phyloP scores from a whole-genome alignment of 179 eudicot species.

The Monotropa hypopitys region DNA sequence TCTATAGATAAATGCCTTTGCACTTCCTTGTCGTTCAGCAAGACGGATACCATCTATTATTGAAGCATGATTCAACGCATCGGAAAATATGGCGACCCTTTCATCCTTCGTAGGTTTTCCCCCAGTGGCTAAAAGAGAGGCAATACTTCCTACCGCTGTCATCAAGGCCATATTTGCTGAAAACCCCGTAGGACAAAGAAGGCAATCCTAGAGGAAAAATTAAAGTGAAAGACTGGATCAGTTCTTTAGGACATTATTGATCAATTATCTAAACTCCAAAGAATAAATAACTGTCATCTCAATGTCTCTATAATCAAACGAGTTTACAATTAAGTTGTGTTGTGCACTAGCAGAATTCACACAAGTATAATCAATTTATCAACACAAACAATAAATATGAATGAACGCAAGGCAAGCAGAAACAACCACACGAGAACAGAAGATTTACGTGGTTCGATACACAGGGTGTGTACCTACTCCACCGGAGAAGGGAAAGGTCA shows the following conservation, averaged over 20 bases:
- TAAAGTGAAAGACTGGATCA: slow-evolving; percentile 18
- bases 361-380: too few relatives aligned
- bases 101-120: slow-evolving; percentile 39
- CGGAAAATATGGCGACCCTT: slow-evolving; percentile 81
- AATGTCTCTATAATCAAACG: background rate
- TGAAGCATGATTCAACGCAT: slow-evolving; percentile 91
- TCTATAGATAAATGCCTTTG: slow-evolving; percentile 60
- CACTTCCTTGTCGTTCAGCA: slow-evolving; percentile 59
- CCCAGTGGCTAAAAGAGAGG: slow-evolving; percentile 44
- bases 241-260: slow-evolving; percentile 5
- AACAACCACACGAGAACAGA: too few relatives aligned
- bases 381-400: too few relatives aligned
- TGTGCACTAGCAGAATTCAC: too few relatives aligned
- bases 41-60: slow-evolving; percentile 94
- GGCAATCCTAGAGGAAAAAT: slow-evolving; percentile 73
- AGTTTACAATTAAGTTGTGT: background rate
- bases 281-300: background rate
- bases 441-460: too few relatives aligned
- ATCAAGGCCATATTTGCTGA: slow-evolving; percentile 93
- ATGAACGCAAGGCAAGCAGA: too few relatives aligned
- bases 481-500: too few relatives aligned
- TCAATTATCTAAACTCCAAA: background rate
- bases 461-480: too few relatives aligned
- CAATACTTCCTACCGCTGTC: slow-evolving; percentile 75
- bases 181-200: slow-evolving; percentile 97